phyloP scores from a whole-genome alignment of 345 rosid species.

The Euphorbia peplus region DNA sequence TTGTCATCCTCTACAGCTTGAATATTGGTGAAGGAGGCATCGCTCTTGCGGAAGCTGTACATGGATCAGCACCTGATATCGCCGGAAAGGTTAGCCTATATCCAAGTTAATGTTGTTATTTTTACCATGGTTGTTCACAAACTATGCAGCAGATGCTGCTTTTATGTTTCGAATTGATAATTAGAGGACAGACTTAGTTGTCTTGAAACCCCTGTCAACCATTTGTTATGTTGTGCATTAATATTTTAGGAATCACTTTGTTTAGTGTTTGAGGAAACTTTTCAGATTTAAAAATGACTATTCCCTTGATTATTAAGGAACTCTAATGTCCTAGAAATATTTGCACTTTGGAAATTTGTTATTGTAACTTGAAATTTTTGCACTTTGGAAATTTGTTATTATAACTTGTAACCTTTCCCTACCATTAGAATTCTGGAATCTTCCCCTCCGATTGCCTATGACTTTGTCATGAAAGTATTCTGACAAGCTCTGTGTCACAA shows the following conservation, averaged over 20 bases:
- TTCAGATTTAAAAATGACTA: neutral
- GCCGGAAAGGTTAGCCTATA: conserved; percentile 59
- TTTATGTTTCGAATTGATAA: neutral
- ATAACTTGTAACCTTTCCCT: neutral
- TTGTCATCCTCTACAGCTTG: conserved; percentile 52
- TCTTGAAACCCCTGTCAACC: neutral
- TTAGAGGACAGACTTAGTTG: neutral
- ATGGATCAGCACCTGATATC: conserved; percentile 99
- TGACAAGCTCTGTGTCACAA: neutral
- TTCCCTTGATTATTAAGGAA: neutral
- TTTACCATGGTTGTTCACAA: neutral
- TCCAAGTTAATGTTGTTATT: conserved; percentile 2
- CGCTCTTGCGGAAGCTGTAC: conserved; percentile 99
- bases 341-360: too few species aligned
- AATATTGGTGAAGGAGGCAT: conserved; percentile 99
- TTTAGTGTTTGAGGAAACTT: neutral
- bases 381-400: too few species aligned
- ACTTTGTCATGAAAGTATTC: neutral
- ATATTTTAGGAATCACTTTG: neutral
- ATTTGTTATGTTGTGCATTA: neutral
- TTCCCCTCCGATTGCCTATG: neutral
- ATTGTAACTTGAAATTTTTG: neutral
- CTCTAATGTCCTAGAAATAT: neutral
- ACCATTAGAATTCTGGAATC: neutral
- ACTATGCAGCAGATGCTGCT: neutral